These are phyloP conservation scores for Prunus davidiana DNA, from an alignment of 306 rosid genomes.

Conservation along the genomic window DNA sequence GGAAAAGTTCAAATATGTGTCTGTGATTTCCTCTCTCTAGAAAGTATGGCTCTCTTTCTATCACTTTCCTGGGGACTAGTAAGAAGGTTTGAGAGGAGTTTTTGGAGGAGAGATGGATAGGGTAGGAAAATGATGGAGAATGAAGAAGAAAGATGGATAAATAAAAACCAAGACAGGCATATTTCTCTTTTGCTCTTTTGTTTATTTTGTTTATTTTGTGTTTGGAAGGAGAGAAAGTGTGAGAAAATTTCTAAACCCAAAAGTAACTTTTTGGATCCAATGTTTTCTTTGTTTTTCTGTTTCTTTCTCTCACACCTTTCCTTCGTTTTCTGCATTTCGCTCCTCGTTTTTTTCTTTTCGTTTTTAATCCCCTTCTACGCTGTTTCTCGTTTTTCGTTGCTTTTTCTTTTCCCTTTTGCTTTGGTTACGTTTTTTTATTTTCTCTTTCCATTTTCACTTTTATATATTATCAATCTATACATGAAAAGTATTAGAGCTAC, in stretches of 20 bases:
- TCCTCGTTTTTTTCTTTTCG: neutral
- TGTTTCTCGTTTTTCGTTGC: neutral
- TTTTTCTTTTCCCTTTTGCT: neutral
- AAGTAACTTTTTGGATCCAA: slow-evolving; percentile 50
- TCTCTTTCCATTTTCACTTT: neutral
- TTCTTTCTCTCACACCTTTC: slow-evolving; percentile 7
- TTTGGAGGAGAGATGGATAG: neutral
- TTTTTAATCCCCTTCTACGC: neutral
- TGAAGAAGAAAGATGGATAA: neutral
- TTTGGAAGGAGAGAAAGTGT: slow-evolving; percentile 55
- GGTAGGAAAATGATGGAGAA: neutral
- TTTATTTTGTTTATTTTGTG: slow-evolving; percentile 4
- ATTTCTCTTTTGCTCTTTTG: neutral
- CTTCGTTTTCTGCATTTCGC: neutral
- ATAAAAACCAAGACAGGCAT: slow-evolving; percentile 10
- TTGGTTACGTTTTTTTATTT: neutral
- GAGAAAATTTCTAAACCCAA: neutral
- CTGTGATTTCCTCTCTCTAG: neutral
- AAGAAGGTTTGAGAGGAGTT: slow-evolving; percentile 7
- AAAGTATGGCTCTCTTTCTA: slow-evolving; percentile 4
- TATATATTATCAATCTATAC: too few relatives aligned
- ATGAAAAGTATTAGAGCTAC: too few relatives aligned
- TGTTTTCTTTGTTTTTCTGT: slow-evolving; percentile 11
- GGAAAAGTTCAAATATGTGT: neutral
- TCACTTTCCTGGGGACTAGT: slow-evolving; percentile 12